Evolutionary conservation across 2,329 filamentous ascomycete species (phyloP).

Genomic region (Epichloe glyceriae): DNA sequence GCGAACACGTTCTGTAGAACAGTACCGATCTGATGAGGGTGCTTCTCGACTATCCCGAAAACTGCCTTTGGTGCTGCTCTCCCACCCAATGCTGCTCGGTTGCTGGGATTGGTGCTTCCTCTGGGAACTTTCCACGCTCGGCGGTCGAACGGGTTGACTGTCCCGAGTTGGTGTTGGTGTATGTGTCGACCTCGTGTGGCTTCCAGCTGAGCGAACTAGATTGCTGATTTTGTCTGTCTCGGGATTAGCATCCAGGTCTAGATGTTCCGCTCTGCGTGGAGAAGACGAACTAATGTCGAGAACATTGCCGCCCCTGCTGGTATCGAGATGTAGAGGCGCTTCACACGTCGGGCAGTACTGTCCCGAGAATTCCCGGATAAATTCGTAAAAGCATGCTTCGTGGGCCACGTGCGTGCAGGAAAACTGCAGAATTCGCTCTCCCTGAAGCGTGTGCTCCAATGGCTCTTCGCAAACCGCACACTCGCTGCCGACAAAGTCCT

Average conservation of each 20-base stretch:
- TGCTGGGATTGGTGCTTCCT: conserved; percentile 22
- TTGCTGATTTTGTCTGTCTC: conserved; percentile 79
- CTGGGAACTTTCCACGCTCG: conserved; percentile 32
- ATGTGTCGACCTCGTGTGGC: conserved; percentile 43
- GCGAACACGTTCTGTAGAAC: conserved; percentile 47
- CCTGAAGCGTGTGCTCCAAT: conserved; percentile 84
- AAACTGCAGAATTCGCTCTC: conserved; percentile 89
- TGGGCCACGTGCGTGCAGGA: conserved; percentile 96
- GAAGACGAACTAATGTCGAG: conserved; percentile 63
- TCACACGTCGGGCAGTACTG: conserved; percentile 92
- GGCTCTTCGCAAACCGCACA: conserved; percentile 96
- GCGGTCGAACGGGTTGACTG: conserved; percentile 40
- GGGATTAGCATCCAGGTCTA: conserved; percentile 14
- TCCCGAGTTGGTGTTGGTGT: conserved; percentile 58
- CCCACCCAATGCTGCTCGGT: conserved; percentile 12
- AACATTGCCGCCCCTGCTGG: conserved; percentile 83
- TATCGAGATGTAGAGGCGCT: conserved; percentile 81
- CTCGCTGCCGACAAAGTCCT: conserved; percentile 85
- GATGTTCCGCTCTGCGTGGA: conserved; percentile 9
- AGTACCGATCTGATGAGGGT: conserved; percentile 30
- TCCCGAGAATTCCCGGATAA: conserved; percentile 86
- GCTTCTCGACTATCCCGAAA: conserved; percentile 38
- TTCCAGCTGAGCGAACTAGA: conserved; percentile 69
- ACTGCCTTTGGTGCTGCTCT: conserved; percentile 26
- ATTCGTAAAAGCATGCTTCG: conserved; percentile 98